Evolutionary conservation across 2,329 filamentous ascomycete species (phyloP).

Genomic region (Sarocladiaceae sp.): DNA sequence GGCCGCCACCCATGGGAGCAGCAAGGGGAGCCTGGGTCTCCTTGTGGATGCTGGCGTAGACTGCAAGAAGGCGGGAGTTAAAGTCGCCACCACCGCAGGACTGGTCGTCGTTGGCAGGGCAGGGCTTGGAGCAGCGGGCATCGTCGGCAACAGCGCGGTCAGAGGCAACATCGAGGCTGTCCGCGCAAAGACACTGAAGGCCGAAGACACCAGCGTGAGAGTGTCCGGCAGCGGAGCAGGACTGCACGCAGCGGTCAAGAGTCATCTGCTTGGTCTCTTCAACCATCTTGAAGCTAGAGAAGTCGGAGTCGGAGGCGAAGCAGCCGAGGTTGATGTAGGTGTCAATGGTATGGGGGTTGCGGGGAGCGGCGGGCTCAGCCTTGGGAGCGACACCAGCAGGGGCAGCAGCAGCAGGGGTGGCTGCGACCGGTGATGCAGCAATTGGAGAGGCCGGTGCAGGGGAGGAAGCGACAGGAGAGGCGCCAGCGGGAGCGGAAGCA

Average conservation of each 20-base stretch:
- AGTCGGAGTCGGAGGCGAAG: conserved; percentile 31
- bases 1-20: conserved; percentile 24
- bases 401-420: background rate
- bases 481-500: background rate
- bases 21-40: conserved; percentile 20
- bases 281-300: conserved; percentile 26
- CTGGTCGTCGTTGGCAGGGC: conserved; percentile 33
- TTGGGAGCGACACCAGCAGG: conserved; percentile 5
- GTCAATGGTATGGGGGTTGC: conserved; percentile 26
- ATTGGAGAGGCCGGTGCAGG: background rate
- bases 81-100: conserved; percentile 33
- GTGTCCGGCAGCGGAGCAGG: conserved; percentile 23
- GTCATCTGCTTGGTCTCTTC: conserved; percentile 30
- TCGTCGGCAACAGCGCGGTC: conserved; percentile 28
- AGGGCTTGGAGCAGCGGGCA: conserved; percentile 29
- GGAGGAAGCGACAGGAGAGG: background rate
- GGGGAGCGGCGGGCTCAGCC: conserved; percentile 12
- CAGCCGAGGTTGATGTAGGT: conserved; percentile 33
- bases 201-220: conserved; percentile 34
- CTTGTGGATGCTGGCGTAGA: conserved; percentile 33
- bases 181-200: conserved; percentile 40
- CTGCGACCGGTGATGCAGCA: no score
- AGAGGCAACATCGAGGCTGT: conserved; percentile 28
- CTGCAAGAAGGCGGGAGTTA: conserved; percentile 28
- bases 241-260: conserved; percentile 29